phyloP scores from a whole-genome alignment of 768 basidiomycete species.

The Lyophyllum decastes region DNA sequence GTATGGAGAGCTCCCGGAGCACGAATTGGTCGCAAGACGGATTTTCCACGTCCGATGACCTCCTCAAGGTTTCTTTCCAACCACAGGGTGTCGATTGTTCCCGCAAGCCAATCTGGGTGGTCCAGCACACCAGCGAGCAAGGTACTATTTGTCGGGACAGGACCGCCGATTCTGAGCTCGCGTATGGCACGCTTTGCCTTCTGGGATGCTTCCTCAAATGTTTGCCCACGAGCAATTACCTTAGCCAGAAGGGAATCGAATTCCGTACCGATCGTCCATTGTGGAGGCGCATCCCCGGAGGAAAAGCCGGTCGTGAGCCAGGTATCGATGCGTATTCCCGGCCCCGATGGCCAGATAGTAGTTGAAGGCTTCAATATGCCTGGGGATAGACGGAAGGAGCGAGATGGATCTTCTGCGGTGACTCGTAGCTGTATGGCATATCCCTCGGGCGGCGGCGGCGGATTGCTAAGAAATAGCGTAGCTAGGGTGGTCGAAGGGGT shows the following conservation, averaged over 20 bases:
- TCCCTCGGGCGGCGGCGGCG: conserved; percentile 68
- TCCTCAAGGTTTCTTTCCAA: conserved; percentile 31
- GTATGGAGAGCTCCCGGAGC: neutral
- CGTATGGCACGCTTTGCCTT: conserved; percentile 82
- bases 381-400: conserved; percentile 80
- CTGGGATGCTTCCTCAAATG: conserved; percentile 80
- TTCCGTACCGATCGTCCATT: conserved; percentile 57
- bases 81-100: conserved; percentile 37
- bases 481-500: conserved; percentile 66
- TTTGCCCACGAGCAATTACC: conserved; percentile 74
- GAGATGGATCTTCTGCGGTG: conserved; percentile 83
- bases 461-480: conserved; percentile 69
- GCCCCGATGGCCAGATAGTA: conserved; percentile 70
- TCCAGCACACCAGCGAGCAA: conserved; percentile 32
- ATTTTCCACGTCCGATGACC: conserved; percentile 21
- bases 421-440: conserved; percentile 87
- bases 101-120: conserved; percentile 31
- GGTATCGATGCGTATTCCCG: conserved; percentile 86
- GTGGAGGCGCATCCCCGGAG: conserved; percentile 40
- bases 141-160: conserved; percentile 31
- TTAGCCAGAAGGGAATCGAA: conserved; percentile 91
- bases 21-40: neutral
- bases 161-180: conserved; percentile 78
- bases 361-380: conserved; percentile 82
- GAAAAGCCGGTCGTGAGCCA: conserved; percentile 70